Evolutionary conservation across 2,329 filamentous ascomycete genomes (phyloP).

Genomic region (Verticillium nonalfalfae): DNA sequence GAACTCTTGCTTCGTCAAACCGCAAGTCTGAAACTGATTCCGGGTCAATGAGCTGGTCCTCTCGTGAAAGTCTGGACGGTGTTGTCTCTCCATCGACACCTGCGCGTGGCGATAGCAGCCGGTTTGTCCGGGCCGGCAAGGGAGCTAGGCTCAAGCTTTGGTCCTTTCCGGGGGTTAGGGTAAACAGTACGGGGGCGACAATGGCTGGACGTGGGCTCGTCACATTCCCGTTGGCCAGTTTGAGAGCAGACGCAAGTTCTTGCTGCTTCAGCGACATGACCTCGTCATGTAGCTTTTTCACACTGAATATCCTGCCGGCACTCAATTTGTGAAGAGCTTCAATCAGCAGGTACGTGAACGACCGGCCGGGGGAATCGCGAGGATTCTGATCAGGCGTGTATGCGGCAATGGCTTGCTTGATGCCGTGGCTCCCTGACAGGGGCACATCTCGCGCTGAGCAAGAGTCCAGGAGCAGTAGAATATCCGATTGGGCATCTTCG

Average conservation of each 20-base stretch:
- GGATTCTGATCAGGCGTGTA: constrained; percentile 43
- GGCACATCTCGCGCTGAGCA: constrained; percentile 48
- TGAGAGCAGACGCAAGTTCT: constrained; percentile 32
- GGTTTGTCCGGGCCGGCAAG: constrained; percentile 25
- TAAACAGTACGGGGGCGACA: constrained; percentile 46
- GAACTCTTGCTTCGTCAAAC: constrained; percentile 56
- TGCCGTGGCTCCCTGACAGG: constrained; percentile 43
- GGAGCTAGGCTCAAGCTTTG: constrained; percentile 48
- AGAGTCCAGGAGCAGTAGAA: constrained; percentile 57
- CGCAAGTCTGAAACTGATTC: constrained; percentile 46
- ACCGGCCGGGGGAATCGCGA: constrained; percentile 37
- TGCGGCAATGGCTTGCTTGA: constrained; percentile 59
- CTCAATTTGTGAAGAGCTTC: constrained; percentile 50
- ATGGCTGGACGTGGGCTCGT: constrained; percentile 25
- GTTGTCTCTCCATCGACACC: constrained; percentile 4
- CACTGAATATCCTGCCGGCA: constrained; percentile 45
- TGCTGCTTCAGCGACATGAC: constrained; percentile 37
- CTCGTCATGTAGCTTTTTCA: constrained; percentile 52
- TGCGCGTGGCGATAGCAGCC: constrained; percentile 21
- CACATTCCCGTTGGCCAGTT: constrained; percentile 37
- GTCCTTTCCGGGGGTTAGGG: constrained; percentile 45
- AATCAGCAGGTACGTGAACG: constrained; percentile 52
- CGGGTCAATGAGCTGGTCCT: constrained; percentile 38
- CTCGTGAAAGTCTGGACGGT: constrained; percentile 17
- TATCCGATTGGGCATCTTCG: constrained; percentile 57